A percentile compares a stretch with the other conserved stretches of the same genome.
Conservation (phyloP, 116 monocot genomes). For the Papilionanthe hybrid region DNA sequence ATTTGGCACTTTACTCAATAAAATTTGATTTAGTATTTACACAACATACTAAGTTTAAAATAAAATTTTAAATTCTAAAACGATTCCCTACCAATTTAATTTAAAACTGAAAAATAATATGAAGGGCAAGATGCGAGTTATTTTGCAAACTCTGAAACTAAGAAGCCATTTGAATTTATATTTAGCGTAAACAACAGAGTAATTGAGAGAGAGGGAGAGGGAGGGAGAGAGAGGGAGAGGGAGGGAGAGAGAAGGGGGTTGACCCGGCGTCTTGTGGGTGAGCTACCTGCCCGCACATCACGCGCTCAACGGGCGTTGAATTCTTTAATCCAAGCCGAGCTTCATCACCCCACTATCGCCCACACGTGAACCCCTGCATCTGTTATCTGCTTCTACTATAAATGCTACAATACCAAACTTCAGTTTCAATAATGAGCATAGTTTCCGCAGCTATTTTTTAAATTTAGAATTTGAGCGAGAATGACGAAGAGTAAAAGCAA, state of each 20-base stretch:
- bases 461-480: background rate
- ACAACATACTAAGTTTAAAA: too few species aligned
- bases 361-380: conserved; percentile 43
- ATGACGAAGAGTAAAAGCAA: background rate
- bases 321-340: conserved; percentile 79
- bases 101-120: too few species aligned
- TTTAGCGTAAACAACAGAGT: background rate
- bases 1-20: too few species aligned
- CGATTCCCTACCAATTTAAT: too few species aligned
- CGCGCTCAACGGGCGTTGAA: conserved; percentile 87
- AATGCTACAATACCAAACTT: background rate
- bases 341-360: conserved; percentile 21
- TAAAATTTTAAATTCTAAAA: too few species aligned
- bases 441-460: background rate
- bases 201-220: too few species aligned
- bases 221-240: background rate
- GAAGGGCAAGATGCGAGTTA: too few species aligned
- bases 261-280: conserved; percentile 89
- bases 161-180: background rate
- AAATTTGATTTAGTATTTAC: too few species aligned
- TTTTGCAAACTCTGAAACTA: background rate
- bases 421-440: background rate
- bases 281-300: conserved; percentile 75
- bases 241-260: conserved; percentile 38
- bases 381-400: background rate